Evolutionary conservation across 73 alveolate species (phyloP).

Genomic region (Tetrahymena malaccensis): DNA sequence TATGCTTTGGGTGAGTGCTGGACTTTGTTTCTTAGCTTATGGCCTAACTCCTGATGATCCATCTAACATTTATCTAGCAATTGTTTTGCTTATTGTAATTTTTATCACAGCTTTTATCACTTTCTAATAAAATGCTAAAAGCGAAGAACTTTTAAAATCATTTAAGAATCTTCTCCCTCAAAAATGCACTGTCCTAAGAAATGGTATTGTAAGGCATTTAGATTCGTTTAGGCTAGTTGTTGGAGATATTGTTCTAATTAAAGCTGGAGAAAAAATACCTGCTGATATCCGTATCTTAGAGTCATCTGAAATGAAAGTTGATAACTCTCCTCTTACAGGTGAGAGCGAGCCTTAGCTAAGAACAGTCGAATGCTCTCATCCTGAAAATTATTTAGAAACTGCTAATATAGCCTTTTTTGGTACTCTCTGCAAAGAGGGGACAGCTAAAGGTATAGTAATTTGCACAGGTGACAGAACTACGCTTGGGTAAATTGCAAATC

Average conservation of each 20-base stretch:
- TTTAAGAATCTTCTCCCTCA: conserved; percentile 62
- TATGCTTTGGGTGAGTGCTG: conserved; percentile 80
- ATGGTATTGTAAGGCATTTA: conserved; percentile 48
- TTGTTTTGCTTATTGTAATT: conserved; percentile 68
- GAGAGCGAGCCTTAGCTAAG: conserved; percentile 70
- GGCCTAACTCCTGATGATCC: conserved; percentile 64
- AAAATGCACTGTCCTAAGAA: conserved; percentile 62
- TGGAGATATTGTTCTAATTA: conserved; percentile 85
- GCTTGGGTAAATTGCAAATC: conserved; percentile 88
- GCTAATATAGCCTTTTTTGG: conserved; percentile 81
- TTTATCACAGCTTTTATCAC: conserved; percentile 70
- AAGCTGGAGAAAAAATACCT: conserved; percentile 94
- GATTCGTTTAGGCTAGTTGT: conserved; percentile 76
- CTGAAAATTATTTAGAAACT: conserved; percentile 82
- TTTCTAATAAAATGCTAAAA: conserved; percentile 58
- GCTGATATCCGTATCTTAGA: conserved; percentile 88
- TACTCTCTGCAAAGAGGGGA: conserved; percentile 85
- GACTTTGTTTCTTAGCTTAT: conserved; percentile 67
- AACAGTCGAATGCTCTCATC: conserved; percentile 53
- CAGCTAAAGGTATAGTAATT: conserved; percentile 84
- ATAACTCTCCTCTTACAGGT: conserved; percentile 94
- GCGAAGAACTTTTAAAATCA: conserved; percentile 83
- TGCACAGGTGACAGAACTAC: conserved; percentile 88
- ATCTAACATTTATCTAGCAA: conserved; percentile 66
- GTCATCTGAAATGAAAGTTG: conserved; percentile 82